phyloP scores from a whole-genome alignment of 2,329 filamentous ascomycete genomes.

The Malbranchea zuffiana region DNA sequence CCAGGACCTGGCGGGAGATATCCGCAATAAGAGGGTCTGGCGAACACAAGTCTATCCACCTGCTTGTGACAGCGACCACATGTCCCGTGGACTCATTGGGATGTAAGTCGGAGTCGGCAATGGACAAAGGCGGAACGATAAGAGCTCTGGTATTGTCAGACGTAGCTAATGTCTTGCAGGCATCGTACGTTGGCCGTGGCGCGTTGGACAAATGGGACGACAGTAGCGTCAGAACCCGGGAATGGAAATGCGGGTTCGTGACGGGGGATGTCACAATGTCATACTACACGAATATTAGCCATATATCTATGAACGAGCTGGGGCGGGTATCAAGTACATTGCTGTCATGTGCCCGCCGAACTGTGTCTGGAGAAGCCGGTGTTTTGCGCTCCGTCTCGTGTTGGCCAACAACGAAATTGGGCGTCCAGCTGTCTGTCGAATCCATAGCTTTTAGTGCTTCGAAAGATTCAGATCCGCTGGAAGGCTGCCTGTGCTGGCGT shows the following conservation, averaged over 20 bases:
- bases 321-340: constrained; percentile 33
- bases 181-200: constrained; percentile 27
- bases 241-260: constrained; percentile 50
- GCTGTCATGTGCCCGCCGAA: constrained; percentile 47
- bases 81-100: constrained; percentile 72
- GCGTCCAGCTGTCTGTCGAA: constrained; percentile 20
- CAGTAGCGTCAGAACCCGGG: constrained; percentile 44
- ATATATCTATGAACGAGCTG: constrained; percentile 7
- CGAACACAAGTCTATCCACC: constrained; percentile 87
- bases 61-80: constrained; percentile 67
- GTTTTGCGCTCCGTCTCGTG: constrained; percentile 46
- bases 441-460: too few relatives aligned
- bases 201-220: constrained; percentile 40
- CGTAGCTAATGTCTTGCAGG: constrained; percentile 29
- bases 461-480: too few relatives aligned
- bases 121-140: constrained; percentile 31
- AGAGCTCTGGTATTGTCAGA: constrained; percentile 33
- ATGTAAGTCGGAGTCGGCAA: constrained; percentile 51
- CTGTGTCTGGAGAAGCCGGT: constrained; percentile 40
- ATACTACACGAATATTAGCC: constrained; percentile 39
- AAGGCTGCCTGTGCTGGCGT: too few relatives aligned
- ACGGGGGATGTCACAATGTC: constrained; percentile 55
- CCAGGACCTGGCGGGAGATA: constrained; percentile 79
- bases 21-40: constrained; percentile 71
- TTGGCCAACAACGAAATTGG: constrained; percentile 50